phyloP scores from a whole-genome alignment of 768 basidiomycete species.

The Kockovaella imperatae region DNA sequence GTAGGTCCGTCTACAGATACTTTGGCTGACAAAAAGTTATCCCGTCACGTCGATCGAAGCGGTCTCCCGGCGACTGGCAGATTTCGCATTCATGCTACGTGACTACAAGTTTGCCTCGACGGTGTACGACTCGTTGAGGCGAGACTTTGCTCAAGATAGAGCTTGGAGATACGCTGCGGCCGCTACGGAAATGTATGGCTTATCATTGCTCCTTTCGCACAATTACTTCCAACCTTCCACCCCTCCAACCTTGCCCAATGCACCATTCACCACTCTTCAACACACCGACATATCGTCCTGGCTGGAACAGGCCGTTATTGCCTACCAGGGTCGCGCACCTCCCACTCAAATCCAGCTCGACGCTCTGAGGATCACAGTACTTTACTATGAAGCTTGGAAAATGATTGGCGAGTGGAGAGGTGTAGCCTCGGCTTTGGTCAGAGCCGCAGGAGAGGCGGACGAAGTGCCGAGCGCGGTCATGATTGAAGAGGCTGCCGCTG shows the following conservation, averaged over 20 bases:
- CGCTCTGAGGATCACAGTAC: conserved; percentile 38
- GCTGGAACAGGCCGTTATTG: conserved; percentile 41
- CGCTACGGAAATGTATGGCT: conserved; percentile 66
- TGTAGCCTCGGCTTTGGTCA: conserved; percentile 36
- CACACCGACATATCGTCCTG: conserved; percentile 37
- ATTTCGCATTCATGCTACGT: conserved; percentile 86
- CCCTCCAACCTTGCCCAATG: conserved; percentile 14
- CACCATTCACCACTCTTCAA: conserved; percentile 32
- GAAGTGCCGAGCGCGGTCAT: conserved; percentile 47
- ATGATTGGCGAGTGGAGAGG: conserved; percentile 31
- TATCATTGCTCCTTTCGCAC: conserved; percentile 49
- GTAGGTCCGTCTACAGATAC: conserved; percentile 22
- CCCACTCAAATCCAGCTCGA: conserved; percentile 36
- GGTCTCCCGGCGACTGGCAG: conserved; percentile 67
- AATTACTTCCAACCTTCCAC: conserved; percentile 31
- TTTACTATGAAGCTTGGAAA: conserved; percentile 45
- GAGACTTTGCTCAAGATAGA: conserved; percentile 53
- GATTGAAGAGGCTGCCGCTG: conserved; percentile 48
- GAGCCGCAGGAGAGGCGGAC: conserved; percentile 44
- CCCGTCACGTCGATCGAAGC: conserved; percentile 38
- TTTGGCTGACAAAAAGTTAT: conserved; percentile 36
- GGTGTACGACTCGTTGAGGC: conserved; percentile 79
- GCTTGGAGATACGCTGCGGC: conserved; percentile 48
- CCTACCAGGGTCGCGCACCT: conserved; percentile 23
- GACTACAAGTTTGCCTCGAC: conserved; percentile 75